Base-by-base conservation (phyloP, 2,329 filamentous ascomycete species). In the Pseudogymnoascus sp. region DNA sequence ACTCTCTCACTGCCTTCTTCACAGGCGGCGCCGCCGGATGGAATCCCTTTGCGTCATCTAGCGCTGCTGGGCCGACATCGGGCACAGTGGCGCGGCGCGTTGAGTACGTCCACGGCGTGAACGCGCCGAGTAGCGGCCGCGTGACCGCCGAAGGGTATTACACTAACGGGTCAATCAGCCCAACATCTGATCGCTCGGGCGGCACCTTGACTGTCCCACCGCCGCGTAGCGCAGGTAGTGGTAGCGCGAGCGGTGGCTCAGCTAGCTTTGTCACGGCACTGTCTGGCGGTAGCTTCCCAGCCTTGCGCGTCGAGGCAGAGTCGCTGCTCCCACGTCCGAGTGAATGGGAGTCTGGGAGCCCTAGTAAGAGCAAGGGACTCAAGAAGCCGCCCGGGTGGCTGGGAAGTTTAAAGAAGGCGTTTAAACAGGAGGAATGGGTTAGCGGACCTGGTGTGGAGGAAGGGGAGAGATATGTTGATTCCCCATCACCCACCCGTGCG, bases 371-470 rank as follows among this genome's bases (percentile, higher is more conserved):
- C 11, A 85, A 83, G 68, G 64, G 8, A 57, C 64, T 38, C 62
- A 64, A 60, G 62, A 57, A 30, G 63, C 73, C 79, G 3, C 75
- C 79, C n/a, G 81, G 81, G 22, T 90, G 87, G 85, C 75, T 91
- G 9, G 87, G 87, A 20, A 89, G 84, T 57, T 72, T 91, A 18
- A 79, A 83, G 5, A 62, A 65, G 54, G 71, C 67, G 1, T 70
- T 72, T 30, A 63, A 41, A n/a, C 41, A 60, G 3, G 61, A 64
- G 16, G 60, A 62, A n/a, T 61, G 37, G 47, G 50, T 62, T 1
- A 54, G 41, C 18, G 34, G 58, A 6, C 34, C 58, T 28, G 58
- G 58, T 28, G 37, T 38, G 18, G 58, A 50, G 14, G 16, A 30
- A 20, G 58, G 16, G n/a, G 58, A 47, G n/a, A 38, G 58, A 22